These are phyloP conservation scores for Venturia nashicola DNA, from an alignment of 2,329 filamentous ascomycete genomes.

Conservation along the genomic window DNA sequence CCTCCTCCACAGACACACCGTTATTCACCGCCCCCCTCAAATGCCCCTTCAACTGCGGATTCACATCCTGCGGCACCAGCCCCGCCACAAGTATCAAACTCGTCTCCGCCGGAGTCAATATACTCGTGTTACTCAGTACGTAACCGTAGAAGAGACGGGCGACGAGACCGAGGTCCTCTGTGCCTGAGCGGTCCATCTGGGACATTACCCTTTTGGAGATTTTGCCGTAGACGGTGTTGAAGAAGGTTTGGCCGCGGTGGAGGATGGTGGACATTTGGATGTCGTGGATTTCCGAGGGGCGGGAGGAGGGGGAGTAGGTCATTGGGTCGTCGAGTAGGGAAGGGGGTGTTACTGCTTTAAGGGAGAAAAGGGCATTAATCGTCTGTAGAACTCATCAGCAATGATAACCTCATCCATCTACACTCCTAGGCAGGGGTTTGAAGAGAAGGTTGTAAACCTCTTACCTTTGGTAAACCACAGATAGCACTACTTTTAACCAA, in stretches of 20 bases:
- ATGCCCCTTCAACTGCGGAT: slow-evolving; percentile 42
- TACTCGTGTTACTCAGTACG: slow-evolving; percentile 34
- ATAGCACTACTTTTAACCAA: slow-evolving; percentile 37
- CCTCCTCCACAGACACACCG: slow-evolving; percentile 35
- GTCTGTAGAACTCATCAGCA: slow-evolving; percentile 10
- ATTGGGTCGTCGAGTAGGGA: slow-evolving; percentile 29
- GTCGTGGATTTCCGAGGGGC: slow-evolving; percentile 27
- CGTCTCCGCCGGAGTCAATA: slow-evolving; percentile 35
- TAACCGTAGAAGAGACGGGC: slow-evolving; percentile 39
- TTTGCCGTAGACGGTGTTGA: slow-evolving; percentile 38
- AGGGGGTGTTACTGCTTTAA: slow-evolving; percentile 32
- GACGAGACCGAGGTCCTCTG: slow-evolving; percentile 37
- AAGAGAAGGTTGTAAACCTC: background rate
- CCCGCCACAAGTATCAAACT: slow-evolving; percentile 40
- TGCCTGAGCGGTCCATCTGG: slow-evolving; percentile 37
- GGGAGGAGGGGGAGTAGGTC: slow-evolving; percentile 26
- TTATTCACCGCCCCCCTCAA: slow-evolving; percentile 38
- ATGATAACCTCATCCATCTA: background rate
- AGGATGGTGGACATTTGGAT: slow-evolving; percentile 25
- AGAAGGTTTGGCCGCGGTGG: slow-evolving; percentile 34
- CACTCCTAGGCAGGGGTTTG: background rate
- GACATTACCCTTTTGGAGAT: slow-evolving; percentile 35
- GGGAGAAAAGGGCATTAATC: slow-evolving; percentile 28
- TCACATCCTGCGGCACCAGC: slow-evolving; percentile 41
- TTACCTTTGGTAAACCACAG: slow-evolving; percentile 39